These are phyloP conservation scores for Debaryomyces sp. DNA, from an alignment of 1,139 yeast species.

Conservation along the genomic window DNA sequence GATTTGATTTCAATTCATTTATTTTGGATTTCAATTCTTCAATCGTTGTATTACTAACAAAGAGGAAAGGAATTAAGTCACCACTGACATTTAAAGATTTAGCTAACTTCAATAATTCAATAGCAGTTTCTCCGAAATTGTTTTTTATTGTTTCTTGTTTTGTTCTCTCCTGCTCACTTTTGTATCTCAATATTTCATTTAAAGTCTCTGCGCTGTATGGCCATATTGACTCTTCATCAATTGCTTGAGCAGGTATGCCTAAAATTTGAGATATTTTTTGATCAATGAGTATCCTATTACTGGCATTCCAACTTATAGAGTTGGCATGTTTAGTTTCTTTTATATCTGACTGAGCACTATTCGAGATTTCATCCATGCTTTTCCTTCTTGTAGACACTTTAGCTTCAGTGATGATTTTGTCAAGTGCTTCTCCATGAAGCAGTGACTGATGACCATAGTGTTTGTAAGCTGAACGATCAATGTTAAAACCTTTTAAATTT, in stretches of 20 bases:
- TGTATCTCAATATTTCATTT: constrained; percentile 38
- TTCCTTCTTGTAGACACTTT: constrained; percentile 7
- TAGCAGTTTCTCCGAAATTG: constrained; percentile 35
- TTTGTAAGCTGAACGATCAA: constrained; percentile 33
- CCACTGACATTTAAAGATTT: constrained; percentile 37
- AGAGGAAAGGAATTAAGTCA: constrained; percentile 41
- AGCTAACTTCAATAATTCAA: constrained; percentile 43
- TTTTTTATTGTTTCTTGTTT: constrained; percentile 41
- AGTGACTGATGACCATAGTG: constrained; percentile 42
- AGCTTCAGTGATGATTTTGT: constrained; percentile 22
- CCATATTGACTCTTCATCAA: constrained; percentile 25
- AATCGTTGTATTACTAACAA: constrained; percentile 23
- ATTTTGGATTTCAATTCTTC: constrained; percentile 24
- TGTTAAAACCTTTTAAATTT: constrained; percentile 31
- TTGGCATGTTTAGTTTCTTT: constrained; percentile 4
- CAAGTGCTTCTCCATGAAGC: constrained; percentile 32
- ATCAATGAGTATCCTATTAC: constrained; percentile 18
- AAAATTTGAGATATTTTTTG: constrained; percentile 23
- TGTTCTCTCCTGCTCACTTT: constrained; percentile 50
- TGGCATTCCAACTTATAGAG: constrained; percentile 2
- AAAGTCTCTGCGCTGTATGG: constrained; percentile 44
- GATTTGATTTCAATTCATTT: constrained; percentile 20
- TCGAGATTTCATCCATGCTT: neutral
- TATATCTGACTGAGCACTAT: neutral
- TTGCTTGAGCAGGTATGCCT: constrained; percentile 23